A percentile compares a stretch with the other conserved stretches of the same genome.
Evolutionary conservation across 2,329 filamentous ascomycete species (phyloP).

Genomic region (Aspergillus novofumigatus): DNA sequence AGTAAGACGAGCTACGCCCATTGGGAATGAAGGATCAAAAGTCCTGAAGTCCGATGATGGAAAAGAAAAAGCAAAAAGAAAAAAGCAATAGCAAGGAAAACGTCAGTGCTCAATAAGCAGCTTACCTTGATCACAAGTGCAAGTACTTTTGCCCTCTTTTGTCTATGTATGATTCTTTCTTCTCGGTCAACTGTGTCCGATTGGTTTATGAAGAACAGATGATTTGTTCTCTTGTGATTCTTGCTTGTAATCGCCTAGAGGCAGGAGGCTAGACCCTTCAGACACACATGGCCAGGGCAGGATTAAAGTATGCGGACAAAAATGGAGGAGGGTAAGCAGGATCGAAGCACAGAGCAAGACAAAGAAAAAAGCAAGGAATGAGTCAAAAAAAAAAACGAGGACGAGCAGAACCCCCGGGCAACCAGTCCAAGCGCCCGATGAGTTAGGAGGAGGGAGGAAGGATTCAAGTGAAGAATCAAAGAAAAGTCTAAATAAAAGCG

Average conservation of each 20-base stretch:
- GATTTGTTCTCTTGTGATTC: background rate
- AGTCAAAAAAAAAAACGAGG: background rate
- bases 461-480: background rate
- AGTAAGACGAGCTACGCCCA: background rate
- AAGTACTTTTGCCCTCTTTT: background rate
- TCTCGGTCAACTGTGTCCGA: background rate
- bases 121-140: background rate
- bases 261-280: slow-evolving; percentile 30
- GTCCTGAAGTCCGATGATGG: background rate
- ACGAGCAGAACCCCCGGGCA: background rate
- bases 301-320: background rate
- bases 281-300: slow-evolving; percentile 27
- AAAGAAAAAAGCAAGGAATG: background rate
- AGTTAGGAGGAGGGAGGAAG: background rate
- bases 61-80: slow-evolving; percentile 3
- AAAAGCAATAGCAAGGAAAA: background rate
- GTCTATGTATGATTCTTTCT: background rate
- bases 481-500: background rate
- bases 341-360: slow-evolving; percentile 7
- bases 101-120: background rate
- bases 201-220: background rate
- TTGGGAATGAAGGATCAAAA: slow-evolving; percentile 1
- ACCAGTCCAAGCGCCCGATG: background rate
- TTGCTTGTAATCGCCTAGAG: slow-evolving; percentile 8
- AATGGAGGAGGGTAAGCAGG: background rate